Percentiles rank a stretch among this genome's conserved stretches.
These are phyloP conservation scores for Trametes cingulata DNA, from an alignment of 768 basidiomycete genomes.

Conservation along the genomic window DNA sequence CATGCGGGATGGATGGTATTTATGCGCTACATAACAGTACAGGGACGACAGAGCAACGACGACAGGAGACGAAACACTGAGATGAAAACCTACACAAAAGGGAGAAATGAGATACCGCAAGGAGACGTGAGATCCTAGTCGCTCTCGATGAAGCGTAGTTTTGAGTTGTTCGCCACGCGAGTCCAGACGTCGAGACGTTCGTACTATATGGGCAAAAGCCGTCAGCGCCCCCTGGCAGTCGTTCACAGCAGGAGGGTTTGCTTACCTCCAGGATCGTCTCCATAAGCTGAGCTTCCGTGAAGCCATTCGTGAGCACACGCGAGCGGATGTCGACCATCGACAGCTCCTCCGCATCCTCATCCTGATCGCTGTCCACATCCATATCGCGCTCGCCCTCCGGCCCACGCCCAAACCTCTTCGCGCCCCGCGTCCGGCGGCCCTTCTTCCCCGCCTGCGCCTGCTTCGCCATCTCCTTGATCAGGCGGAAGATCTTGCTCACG, in stretches of 20 bases:
- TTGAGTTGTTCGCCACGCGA: constrained; percentile 81
- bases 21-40: constrained; percentile 28
- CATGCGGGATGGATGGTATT: constrained; percentile 21
- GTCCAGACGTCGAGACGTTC: constrained; percentile 81
- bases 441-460: constrained; percentile 33
- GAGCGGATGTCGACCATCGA: constrained; percentile 87
- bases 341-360: constrained; percentile 61
- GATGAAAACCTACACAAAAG: constrained; percentile 18
- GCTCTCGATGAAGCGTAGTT: constrained; percentile 63
- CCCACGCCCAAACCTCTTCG: constrained; percentile 64
- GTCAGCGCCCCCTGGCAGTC: constrained; percentile 15
- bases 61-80: constrained; percentile 3
- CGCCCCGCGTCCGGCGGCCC: constrained; percentile 41
- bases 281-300: constrained; percentile 88
- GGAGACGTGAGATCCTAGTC: neutral
- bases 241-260: constrained; percentile 15
- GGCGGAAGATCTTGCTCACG: constrained; percentile 82
- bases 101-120: neutral
- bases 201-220: constrained; percentile 56
- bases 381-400: constrained; percentile 72
- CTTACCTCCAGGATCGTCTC: constrained; percentile 80
- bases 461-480: constrained; percentile 84
- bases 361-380: constrained; percentile 54
- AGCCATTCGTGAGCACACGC: constrained; percentile 82
- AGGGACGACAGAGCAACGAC: constrained; percentile 18